Conservation (phyloP, 768 basidiomycete genomes). For the Rhodotorula graminis region DNA sequence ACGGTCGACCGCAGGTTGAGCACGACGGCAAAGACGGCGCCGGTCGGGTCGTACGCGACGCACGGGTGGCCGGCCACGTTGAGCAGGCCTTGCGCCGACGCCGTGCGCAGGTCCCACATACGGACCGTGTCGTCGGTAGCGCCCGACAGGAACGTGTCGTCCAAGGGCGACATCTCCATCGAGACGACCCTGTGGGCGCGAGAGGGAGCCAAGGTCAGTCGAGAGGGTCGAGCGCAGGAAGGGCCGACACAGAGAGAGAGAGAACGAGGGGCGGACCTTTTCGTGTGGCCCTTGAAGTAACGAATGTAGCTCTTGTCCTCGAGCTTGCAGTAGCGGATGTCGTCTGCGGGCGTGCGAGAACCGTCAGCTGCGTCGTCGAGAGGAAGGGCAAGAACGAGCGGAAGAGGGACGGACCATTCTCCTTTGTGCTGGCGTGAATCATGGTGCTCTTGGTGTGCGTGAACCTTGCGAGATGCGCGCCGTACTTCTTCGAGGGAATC, state of each 20-base stretch:
- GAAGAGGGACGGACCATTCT: slow-evolving; percentile 58
- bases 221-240: neutral
- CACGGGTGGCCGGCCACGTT: slow-evolving; percentile 65
- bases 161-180: slow-evolving; percentile 81
- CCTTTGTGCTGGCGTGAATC: slow-evolving; percentile 87
- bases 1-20: slow-evolving; percentile 73
- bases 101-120: slow-evolving; percentile 85
- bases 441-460: slow-evolving; percentile 84
- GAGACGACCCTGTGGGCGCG: slow-evolving; percentile 61
- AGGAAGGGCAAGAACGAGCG: too few species aligned
- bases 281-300: slow-evolving; percentile 93
- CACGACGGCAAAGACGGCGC: slow-evolving; percentile 78
- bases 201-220: neutral
- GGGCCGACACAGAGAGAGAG: neutral
- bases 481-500: slow-evolving; percentile 90
- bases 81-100: slow-evolving; percentile 66
- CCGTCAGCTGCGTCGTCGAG: neutral
- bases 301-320: slow-evolving; percentile 95
- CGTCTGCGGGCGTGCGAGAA: slow-evolving; percentile 51
- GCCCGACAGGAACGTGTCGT: slow-evolving; percentile 93
- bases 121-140: slow-evolving; percentile 91
- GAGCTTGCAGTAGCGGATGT: slow-evolving; percentile 85
- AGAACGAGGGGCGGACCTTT: slow-evolving; percentile 47
- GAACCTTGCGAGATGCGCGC: slow-evolving; percentile 87
- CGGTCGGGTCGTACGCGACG: slow-evolving; percentile 75